phyloP scores from a whole-genome alignment of 225 moss, liverwort and hornwort genomes.

The Polytrichum commune region DNA sequence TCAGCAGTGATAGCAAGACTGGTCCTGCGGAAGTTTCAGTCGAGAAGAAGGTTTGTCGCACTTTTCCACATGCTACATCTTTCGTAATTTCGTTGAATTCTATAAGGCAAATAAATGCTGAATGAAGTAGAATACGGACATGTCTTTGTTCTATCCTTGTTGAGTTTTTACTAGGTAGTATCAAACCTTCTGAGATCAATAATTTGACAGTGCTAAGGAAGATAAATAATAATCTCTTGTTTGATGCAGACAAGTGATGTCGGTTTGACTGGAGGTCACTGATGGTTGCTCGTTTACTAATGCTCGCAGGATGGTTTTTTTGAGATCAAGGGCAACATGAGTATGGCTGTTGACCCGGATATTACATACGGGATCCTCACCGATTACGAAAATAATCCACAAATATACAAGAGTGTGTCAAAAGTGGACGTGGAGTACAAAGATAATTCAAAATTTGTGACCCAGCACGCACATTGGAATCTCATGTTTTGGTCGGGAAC shows the following conservation, averaged over 20 bases:
- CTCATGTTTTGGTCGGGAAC: constrained; percentile 74
- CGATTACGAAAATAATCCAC: constrained; percentile 73
- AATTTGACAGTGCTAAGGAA: too few relatives aligned
- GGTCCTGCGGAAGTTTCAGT: constrained; percentile 60
- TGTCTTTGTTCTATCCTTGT: too few relatives aligned
- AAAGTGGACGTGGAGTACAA: constrained; percentile 68
- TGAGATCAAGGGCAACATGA: constrained; percentile 54
- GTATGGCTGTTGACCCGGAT: constrained; percentile 67
- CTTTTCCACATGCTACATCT: neutral
- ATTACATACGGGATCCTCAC: constrained; percentile 69
- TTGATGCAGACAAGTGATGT: neutral
- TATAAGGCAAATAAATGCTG: too few relatives aligned
- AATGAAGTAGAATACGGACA: too few relatives aligned
- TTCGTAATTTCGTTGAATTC: too few relatives aligned
- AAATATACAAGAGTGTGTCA: constrained; percentile 76
- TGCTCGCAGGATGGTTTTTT: constrained; percentile 38
- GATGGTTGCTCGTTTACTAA: neutral
- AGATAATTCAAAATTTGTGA: constrained; percentile 66
- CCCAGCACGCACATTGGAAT: constrained; percentile 82
- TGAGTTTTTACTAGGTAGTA: neutral
- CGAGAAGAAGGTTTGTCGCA: constrained; percentile 36
- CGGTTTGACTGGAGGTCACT: neutral
- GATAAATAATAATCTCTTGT: too few relatives aligned
- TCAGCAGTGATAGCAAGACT: constrained; percentile 14
- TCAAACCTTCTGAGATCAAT: neutral